phyloP scores from a whole-genome alignment of 1,139 yeast genomes.

The Suhomyces choctaworum region DNA sequence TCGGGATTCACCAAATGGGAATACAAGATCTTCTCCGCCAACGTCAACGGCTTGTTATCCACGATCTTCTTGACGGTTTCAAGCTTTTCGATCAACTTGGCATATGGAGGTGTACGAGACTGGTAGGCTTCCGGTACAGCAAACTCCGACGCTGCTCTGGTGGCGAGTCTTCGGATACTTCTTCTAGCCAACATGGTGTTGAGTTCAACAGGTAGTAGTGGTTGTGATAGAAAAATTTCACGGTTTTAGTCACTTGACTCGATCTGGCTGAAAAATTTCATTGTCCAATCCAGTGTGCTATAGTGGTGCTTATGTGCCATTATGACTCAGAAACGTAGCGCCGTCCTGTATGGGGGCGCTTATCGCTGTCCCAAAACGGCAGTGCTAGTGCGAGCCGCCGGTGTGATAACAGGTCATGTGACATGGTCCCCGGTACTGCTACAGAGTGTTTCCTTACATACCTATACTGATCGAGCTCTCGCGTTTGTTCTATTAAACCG shows the following conservation, averaged over 20 bases:
- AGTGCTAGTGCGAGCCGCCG: slow-evolving; percentile 8
- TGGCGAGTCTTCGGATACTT: slow-evolving; percentile 32
- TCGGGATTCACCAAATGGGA: slow-evolving; percentile 88
- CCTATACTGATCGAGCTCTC: too few relatives aligned
- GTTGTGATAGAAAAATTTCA: background rate
- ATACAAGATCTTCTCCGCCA: slow-evolving; percentile 91
- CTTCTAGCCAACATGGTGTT: slow-evolving; percentile 12
- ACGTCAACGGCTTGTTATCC: slow-evolving; percentile 73
- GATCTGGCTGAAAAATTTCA: slow-evolving; percentile 5
- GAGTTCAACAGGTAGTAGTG: background rate
- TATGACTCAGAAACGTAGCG: slow-evolving; percentile 8
- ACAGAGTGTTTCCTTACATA: too few relatives aligned
- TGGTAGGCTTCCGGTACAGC: slow-evolving; percentile 59
- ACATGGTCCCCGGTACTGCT: background rate
- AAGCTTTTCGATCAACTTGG: slow-evolving; percentile 66
- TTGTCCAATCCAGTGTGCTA: slow-evolving; percentile 8
- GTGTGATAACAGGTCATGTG: background rate
- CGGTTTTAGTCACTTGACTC: background rate
- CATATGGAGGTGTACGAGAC: slow-evolving; percentile 85
- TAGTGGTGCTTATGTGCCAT: slow-evolving; percentile 8
- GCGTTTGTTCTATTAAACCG: too few relatives aligned
- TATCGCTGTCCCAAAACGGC: slow-evolving; percentile 7
- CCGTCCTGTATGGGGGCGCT: slow-evolving; percentile 2
- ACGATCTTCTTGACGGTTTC: slow-evolving; percentile 61
- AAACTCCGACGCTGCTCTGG: slow-evolving; percentile 29